Base-by-base conservation (phyloP, 768 basidiomycete species). In the Tephrocybe sp. region DNA sequence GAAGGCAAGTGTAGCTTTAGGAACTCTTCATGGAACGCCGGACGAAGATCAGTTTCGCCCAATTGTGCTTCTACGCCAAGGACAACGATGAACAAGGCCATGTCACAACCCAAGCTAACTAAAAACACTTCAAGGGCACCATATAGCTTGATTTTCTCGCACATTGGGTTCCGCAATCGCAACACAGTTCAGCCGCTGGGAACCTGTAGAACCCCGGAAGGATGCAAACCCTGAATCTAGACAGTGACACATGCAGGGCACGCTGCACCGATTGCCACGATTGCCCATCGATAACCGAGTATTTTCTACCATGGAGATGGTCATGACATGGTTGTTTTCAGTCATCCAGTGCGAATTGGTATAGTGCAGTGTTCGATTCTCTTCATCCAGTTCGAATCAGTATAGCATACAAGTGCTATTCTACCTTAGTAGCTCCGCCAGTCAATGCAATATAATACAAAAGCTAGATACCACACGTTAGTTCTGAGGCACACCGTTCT, bases 161-260 rank as follows among this genome's bases (percentile, higher is more conserved):
- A n/a, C n/a, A n/a, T n/a, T n/a, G n/a, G n/a, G n/a, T n/a, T n/a
- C n/a, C n/a, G n/a, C n/a, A n/a, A n/a, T n/a, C n/a, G n/a, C 39
- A 34, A 24, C 17, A 32, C 33, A 36, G 37, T 21, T 24, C 5
- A 33, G 17, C 30, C 30, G 26, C 8, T 8, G 28, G 26, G 36
- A 34, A 17, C 34, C 28, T 15, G 34, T 12, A 7, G 15, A 33
- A 8, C 45, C 23, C 7, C 15, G 34, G 38, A 53, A 53, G 43
- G 38, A 12, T 33, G 10, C 34, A 14, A 40, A 48, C 48, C 48
- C 51, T 58, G 45, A 50, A 9, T 36, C 11, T 15, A 36, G 15
- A 14, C 15, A 41, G n/a, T 15, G 28, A 54, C 59, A 57, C 61
- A 58, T 57, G 61, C 56, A 49, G 7, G 48, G 55, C 61, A 62